These are phyloP conservation scores for Cyberlindnera americana DNA, from an alignment of 805 yeast genomes.

Conservation along the genomic window DNA sequence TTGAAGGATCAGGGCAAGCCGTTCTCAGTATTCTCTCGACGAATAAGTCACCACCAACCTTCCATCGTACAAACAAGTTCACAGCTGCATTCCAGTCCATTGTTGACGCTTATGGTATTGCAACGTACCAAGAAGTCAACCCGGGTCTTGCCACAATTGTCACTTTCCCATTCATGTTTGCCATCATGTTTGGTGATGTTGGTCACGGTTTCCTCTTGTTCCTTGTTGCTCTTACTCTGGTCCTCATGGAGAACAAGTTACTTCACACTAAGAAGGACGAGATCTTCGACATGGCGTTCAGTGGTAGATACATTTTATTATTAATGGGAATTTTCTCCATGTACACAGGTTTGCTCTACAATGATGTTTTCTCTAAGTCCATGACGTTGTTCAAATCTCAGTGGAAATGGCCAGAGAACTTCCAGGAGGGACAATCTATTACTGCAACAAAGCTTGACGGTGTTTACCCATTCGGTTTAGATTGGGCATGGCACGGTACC, in stretches of 20 bases:
- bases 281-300: slow-evolving; percentile 92
- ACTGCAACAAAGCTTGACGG: slow-evolving; percentile 58
- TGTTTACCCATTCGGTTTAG: slow-evolving; percentile 81
- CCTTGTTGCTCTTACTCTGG: slow-evolving; percentile 66
- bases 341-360: slow-evolving; percentile 91
- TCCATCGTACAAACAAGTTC: slow-evolving; percentile 87
- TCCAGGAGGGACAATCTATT: slow-evolving; percentile 61
- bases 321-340: slow-evolving; percentile 94
- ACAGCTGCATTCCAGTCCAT: slow-evolving; percentile 90
- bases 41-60: slow-evolving; percentile 87
- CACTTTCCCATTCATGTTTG: slow-evolving; percentile 98
- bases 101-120: slow-evolving; percentile 93
- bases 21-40: slow-evolving; percentile 59
- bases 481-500: slow-evolving; percentile 97
- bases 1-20: slow-evolving; percentile 31
- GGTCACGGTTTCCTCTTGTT: slow-evolving; percentile 91
- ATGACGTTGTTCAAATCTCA: slow-evolving; percentile 84
- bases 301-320: slow-evolving; percentile 86
- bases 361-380: slow-evolving; percentile 88
- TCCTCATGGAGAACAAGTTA: slow-evolving; percentile 69
- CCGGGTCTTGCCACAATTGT: slow-evolving; percentile 94
- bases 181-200: slow-evolving; percentile 97
- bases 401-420: slow-evolving; percentile 85
- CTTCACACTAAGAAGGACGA: slow-evolving; percentile 78
- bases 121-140: slow-evolving; percentile 90